Evolutionary conservation across 1,284 basidiomycete species (phyloP), one percentile per base, ranked within the genome.

Genomic region (Leccinum angustisporum): DNA sequence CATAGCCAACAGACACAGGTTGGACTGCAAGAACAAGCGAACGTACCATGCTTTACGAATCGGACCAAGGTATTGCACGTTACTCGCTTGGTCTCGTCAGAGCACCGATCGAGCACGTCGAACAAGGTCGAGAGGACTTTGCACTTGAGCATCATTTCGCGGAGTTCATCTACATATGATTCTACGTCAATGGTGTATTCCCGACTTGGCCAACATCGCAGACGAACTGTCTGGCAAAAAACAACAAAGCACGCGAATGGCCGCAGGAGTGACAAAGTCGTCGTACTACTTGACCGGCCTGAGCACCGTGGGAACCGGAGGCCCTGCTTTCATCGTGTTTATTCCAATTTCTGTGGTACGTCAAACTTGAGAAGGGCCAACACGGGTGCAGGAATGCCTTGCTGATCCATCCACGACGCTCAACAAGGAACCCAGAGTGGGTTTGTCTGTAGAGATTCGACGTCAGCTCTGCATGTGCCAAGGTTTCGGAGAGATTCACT

Each of bases 221-320:
- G 13, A 60, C 53, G n/a, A 27, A 74, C 72, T 56, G 9, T 75
- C 68, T 25, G 54, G 57, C 16, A 72, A 68, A 31, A 74, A 60
- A 16, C 64, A 64, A 13, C 72, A 71, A 25, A 75, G 61, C 1
- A 70, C 67, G 16, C 63, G 68, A 5, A 61, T 65, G 10, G 74
- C 74, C 5, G 68, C 70, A 0, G 74, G 72, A n/a, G 71, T 60
- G 10, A 73, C 74, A 38, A 72, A 72, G 54, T 75, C 68, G 27
- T 75, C 74, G 33, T 34, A 64, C 27, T 59, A 58, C n/a, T 60
- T 58, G 43, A 68, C 55, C 10, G 75, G 33, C 31, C 57, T 74
- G 48, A 73, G 57, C 55, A 72, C 61, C 1, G 64, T 66, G 16
- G 60, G 43, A 8, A 69, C 31, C 1, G 56, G 21, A 21, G 43